Base-by-base conservation (phyloP, 140 eudicot genomes). In the Erigeron philadelphicus region DNA sequence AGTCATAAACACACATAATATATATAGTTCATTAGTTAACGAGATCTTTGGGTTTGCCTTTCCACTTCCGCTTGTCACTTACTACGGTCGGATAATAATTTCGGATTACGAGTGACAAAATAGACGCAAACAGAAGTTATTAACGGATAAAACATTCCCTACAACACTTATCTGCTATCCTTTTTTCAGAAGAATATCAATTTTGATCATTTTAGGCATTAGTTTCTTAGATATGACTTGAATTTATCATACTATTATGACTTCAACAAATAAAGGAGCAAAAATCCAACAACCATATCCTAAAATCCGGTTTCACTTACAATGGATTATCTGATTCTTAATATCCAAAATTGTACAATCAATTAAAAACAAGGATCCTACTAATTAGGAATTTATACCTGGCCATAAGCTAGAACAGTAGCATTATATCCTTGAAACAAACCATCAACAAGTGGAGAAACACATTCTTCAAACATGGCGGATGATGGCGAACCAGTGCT, bases 361-460 rank as follows among this genome's bases (percentile, higher is more conserved):
- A 19, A 15, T 6, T 0, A 12, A 31, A 59, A 59, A 11, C 57
- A 52, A 9, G 38, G 3, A 31, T 31, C 44, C 43, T 19, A 62
- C 44, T 12, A 43, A 44, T 46, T 11, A 57, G 5, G 42, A 19
- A 71, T 23, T 67, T 53, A 72, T 81, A 89, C 98, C 95, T 93
- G 98, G 49, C 98, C 98, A 73, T 89, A 93, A 49, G 98, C 98
- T 67, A 93, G 94, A 81, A 93, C 98, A 49, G 98, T 93, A 59
- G 98, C 98, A 78, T 93, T 93, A 76, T 93, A 93, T 69, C 98
- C 98, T 85, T 93, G 96, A 74, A 93, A 85, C 45, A 93, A 68
- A 38, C 98, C 98, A 72, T 93, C 98, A 74, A 93, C 98, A 43
- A 93, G 90, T 64, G 96, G 96, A 43, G 98, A 86, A 78, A 87